Conservation (phyloP, 768 basidiomycete genomes). For the Leccinum variicolor region DNA sequence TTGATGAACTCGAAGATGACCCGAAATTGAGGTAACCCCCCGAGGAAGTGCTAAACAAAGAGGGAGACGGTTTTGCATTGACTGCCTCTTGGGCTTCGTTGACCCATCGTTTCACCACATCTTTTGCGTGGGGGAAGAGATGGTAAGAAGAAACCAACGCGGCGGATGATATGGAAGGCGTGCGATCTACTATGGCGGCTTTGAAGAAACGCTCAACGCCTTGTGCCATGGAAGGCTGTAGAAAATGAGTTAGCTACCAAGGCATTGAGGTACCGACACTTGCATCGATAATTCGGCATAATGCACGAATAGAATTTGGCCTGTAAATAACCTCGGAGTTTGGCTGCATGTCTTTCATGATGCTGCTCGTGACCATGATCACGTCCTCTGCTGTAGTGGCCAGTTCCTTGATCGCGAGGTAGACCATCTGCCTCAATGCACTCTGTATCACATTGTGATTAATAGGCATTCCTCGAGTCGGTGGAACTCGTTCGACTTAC, state of each 20-base stretch:
- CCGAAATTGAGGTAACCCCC: conserved; percentile 77
- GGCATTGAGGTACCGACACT: conserved; percentile 34
- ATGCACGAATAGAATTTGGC: conserved; percentile 93
- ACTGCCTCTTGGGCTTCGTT: conserved; percentile 98
- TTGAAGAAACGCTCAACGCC: conserved; percentile 99
- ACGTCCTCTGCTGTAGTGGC: conserved; percentile 96
- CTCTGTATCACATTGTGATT: conserved; percentile 49
- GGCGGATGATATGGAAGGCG: conserved; percentile 92
- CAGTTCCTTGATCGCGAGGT: conserved; percentile 97
- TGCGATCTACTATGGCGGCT: conserved; percentile 96
- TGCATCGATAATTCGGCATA: conserved; percentile 97
- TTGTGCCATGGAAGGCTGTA: conserved; percentile 98
- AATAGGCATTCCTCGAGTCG: background rate
- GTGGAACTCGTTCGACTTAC: conserved; percentile 48
- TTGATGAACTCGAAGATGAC: conserved; percentile 45
- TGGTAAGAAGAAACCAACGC: conserved; percentile 97
- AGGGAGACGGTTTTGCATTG: conserved; percentile 75
- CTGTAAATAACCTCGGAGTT: conserved; percentile 98
- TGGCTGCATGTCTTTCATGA: conserved; percentile 99
- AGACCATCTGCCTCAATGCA: conserved; percentile 95
- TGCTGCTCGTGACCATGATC: conserved; percentile 98
- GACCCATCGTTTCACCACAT: conserved; percentile 98
- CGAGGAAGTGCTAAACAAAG: conserved; percentile 57
- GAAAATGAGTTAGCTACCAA: conserved; percentile 10
- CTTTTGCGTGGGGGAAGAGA: conserved; percentile 88